Conservation (phyloP, 2,329 filamentous ascomycete species). For the Nigrospora oryzae region DNA sequence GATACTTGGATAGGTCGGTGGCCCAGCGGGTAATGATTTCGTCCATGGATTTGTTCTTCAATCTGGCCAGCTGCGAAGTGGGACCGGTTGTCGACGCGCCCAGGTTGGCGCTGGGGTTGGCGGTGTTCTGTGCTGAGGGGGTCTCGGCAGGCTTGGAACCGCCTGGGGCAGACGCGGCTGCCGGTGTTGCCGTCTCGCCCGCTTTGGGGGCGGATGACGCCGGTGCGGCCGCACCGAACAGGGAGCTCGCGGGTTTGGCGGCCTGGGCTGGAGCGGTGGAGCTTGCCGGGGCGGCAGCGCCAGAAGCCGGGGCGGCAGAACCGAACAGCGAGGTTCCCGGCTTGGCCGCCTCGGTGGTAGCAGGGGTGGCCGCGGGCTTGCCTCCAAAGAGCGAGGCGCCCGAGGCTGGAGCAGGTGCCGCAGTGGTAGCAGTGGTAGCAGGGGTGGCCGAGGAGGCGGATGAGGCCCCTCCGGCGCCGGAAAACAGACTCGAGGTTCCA, state of each 20-base stretch:
- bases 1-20: conserved; percentile 88
- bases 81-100: conserved; percentile 74
- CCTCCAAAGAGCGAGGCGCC: conserved; percentile 10
- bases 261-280: conserved; percentile 17
- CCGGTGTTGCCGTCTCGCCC: conserved; percentile 19
- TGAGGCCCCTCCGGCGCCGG: conserved; percentile 3
- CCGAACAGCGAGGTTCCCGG: conserved; percentile 19
- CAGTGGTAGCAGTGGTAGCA: conserved; percentile 4
- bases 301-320: conserved; percentile 11
- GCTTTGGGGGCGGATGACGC: conserved; percentile 14
- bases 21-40: conserved; percentile 98
- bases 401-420: conserved; percentile 8
- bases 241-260: conserved; percentile 14
- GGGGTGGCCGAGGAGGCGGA: conserved; percentile 13
- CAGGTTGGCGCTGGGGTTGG: conserved; percentile 30
- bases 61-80: conserved; percentile 72
- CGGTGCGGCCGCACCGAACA: conserved; percentile 22
- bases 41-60: conserved; percentile 99
- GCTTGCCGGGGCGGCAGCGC: conserved; percentile 14
- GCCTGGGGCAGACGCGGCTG: conserved; percentile 19
- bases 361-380: conserved; percentile 11
- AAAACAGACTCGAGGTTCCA: conserved; percentile 9
- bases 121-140: conserved; percentile 13
- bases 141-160: conserved; percentile 22
- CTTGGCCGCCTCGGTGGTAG: conserved; percentile 18